Conservation (phyloP, 768 basidiomycete genomes). For the Mycena rebaudengoi region DNA sequence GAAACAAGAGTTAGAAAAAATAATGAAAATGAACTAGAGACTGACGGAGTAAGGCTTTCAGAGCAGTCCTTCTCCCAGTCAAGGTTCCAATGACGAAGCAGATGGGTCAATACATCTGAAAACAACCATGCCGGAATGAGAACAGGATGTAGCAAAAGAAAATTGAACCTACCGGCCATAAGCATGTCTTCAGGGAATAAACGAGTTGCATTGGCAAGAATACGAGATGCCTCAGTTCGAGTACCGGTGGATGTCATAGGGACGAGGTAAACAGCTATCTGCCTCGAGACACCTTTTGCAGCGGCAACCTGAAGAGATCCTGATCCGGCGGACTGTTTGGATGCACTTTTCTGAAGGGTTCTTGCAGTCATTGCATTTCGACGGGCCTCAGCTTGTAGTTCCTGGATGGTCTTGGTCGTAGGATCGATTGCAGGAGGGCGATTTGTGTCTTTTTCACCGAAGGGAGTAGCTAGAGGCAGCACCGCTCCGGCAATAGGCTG, state of each 20-base stretch:
- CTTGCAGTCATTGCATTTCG: conserved; percentile 6
- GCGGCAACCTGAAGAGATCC: neutral
- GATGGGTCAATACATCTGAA: neutral
- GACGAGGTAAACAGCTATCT: conserved; percentile 5
- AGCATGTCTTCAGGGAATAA: conserved; percentile 3
- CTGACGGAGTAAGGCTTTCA: neutral
- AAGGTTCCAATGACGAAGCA: conserved; percentile 11
- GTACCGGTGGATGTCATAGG: neutral
- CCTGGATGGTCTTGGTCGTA: neutral
- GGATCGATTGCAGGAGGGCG: neutral
- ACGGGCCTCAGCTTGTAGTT: neutral
- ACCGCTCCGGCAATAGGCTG: neutral
- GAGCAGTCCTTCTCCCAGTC: neutral
- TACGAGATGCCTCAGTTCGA: conserved; percentile 2
- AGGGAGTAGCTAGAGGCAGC: neutral
- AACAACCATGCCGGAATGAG: neutral
- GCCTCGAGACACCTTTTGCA: conserved; percentile 1
- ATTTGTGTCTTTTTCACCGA: neutral
- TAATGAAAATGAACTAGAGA: neutral
- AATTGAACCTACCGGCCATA: neutral
- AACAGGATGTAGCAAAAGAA: neutral
- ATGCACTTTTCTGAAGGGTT: conserved; percentile 4
- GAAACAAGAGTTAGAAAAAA: neutral
- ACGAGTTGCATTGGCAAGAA: conserved; percentile 8
- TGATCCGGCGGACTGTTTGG: neutral